A percentile compares a stretch with the other conserved stretches of the same genome.
Conservation (phyloP, 1,284 basidiomycete genomes). For the Farysia itapuensis region DNA sequence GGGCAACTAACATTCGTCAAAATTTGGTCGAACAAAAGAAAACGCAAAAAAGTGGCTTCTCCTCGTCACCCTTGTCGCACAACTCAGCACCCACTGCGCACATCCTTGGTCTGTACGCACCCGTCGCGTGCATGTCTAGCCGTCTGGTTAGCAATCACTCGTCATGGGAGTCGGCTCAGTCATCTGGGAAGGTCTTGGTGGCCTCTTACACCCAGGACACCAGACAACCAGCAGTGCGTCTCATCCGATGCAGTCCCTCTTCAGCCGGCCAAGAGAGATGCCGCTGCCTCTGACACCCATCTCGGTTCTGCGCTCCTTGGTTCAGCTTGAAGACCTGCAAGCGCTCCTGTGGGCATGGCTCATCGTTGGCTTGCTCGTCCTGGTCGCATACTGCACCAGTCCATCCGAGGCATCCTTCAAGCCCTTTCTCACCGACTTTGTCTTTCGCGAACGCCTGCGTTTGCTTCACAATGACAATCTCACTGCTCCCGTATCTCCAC, state of each 20-base stretch:
- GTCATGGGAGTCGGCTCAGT: slow-evolving; percentile 26
- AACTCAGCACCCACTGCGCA: too few relatives aligned
- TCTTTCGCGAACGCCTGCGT: slow-evolving; percentile 87
- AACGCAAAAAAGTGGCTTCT: too few relatives aligned
- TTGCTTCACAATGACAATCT: slow-evolving; percentile 64
- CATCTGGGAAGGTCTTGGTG: slow-evolving; percentile 31
- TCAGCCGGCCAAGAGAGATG: slow-evolving; percentile 17
- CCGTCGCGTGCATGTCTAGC: not conserved
- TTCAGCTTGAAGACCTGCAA: slow-evolving; percentile 25
- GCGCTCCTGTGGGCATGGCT: slow-evolving; percentile 40
- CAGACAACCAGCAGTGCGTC: slow-evolving; percentile 19
- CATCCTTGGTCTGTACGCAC: too few relatives aligned
- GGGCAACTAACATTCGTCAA: too few relatives aligned
- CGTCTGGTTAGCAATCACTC: not conserved
- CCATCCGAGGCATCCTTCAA: slow-evolving; percentile 89
- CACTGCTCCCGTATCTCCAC: not conserved
- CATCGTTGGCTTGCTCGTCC: slow-evolving; percentile 32
- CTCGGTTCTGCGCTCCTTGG: slow-evolving; percentile 21
- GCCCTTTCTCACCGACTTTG: slow-evolving; percentile 89
- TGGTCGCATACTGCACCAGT: slow-evolving; percentile 80
- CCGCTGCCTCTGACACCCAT: slow-evolving; percentile 25
- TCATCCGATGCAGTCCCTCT: slow-evolving; percentile 24
- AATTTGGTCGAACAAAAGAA: too few relatives aligned
- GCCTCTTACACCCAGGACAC: slow-evolving; percentile 20
- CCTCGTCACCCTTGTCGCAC: too few relatives aligned